Percentiles rank a stretch among this genome's conserved stretches.
These are phyloP conservation scores for Alternaria infectoria DNA, from an alignment of 2,329 filamentous ascomycete species.

Conservation along the genomic window DNA sequence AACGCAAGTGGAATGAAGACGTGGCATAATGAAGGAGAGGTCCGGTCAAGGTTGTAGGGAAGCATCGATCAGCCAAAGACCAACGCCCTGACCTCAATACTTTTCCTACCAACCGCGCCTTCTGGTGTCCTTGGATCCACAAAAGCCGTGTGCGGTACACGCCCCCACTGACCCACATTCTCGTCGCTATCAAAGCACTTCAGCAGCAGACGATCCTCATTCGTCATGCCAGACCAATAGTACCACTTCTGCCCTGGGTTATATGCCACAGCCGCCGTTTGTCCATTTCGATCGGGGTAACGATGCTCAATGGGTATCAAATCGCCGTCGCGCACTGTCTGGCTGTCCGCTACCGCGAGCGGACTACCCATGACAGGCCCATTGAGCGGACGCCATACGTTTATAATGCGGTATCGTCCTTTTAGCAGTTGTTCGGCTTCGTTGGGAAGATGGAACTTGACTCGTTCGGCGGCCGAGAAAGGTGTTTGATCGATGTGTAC, in stretches of 20 bases:
- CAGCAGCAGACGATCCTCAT: slow-evolving; percentile 73
- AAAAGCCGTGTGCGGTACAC: slow-evolving; percentile 65
- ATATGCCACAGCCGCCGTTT: slow-evolving; percentile 73
- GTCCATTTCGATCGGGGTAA: slow-evolving; percentile 73
- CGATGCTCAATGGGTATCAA: slow-evolving; percentile 75
- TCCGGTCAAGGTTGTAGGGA: no score
- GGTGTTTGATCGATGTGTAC: slow-evolving; percentile 87
- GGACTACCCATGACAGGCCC: slow-evolving; percentile 64
- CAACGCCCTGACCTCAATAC: slow-evolving; percentile 86
- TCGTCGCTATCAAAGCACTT: slow-evolving; percentile 77
- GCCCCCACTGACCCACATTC: slow-evolving; percentile 48
- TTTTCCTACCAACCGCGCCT: slow-evolving; percentile 77
- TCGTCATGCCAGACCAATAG: slow-evolving; percentile 80
- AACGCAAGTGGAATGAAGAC: no score
- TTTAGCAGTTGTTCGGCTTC: slow-evolving; percentile 71
- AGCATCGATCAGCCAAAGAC: slow-evolving; percentile 82
- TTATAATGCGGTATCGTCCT: slow-evolving; percentile 80
- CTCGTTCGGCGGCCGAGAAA: slow-evolving; percentile 68
- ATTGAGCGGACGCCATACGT: slow-evolving; percentile 77
- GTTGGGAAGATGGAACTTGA: slow-evolving; percentile 68
- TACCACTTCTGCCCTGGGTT: slow-evolving; percentile 73
- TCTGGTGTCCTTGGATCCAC: slow-evolving; percentile 72
- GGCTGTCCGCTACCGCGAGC: slow-evolving; percentile 63
- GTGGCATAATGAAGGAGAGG: no score
- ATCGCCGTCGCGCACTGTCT: slow-evolving; percentile 64